phyloP scores from a whole-genome alignment of 2,329 filamentous ascomycete genomes.

The Alternaria postmessia region DNA sequence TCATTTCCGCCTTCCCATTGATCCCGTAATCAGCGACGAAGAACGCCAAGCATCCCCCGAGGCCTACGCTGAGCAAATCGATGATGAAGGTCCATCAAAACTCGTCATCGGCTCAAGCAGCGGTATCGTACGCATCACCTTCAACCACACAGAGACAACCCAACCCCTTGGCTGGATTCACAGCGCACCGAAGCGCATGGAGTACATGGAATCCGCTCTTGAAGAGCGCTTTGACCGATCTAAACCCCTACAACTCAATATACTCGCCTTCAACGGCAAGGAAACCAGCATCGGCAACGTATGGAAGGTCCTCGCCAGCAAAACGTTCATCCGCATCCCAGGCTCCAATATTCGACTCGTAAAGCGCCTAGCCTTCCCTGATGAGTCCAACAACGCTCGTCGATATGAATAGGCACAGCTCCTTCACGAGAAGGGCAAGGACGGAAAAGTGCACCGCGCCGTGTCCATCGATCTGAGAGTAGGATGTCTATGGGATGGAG shows the following conservation, averaged over 20 bases:
- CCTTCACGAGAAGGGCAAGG: conserved; percentile 24
- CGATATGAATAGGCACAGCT: conserved; percentile 33
- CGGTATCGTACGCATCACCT: conserved; percentile 40
- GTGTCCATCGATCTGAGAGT: conserved; percentile 57
- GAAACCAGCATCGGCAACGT: conserved; percentile 41
- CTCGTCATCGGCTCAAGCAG: conserved; percentile 31
- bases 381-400: conserved; percentile 7
- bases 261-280: conserved; percentile 55
- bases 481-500: conserved; percentile 56
- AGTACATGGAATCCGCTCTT: conserved; percentile 39
- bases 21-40: conserved; percentile 19
- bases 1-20: conserved; percentile 42
- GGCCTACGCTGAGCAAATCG: conserved; percentile 16
- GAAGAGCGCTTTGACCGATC: conserved; percentile 42
- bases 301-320: conserved; percentile 43
- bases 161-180: conserved; percentile 20
- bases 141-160: conserved; percentile 31
- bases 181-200: conserved; percentile 20
- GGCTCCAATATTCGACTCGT: conserved; percentile 50
- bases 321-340: conserved; percentile 50
- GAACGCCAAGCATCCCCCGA: conserved; percentile 19
- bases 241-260: conserved; percentile 41
- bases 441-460: conserved; percentile 50
- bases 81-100: conserved; percentile 23
- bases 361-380: conserved; percentile 51